Evolutionary conservation across 768 basidiomycete species (phyloP), one percentile per base, ranked within the genome.

Genomic region (Mycena vulgaris): DNA sequence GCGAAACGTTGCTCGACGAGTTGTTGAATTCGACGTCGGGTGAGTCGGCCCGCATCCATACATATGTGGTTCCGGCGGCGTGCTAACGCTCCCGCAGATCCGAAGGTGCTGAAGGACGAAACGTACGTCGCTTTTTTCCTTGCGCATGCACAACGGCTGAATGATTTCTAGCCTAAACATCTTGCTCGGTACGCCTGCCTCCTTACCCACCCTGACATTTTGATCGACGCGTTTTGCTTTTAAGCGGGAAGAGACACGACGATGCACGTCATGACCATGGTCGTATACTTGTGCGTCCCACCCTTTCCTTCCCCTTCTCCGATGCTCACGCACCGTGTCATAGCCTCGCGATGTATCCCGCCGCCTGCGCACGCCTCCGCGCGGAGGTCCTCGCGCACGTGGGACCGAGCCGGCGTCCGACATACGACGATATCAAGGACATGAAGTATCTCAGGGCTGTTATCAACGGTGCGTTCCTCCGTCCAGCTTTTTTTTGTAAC

Each of bases 381-480:
- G 80, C 84, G 40, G 90, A 92, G 75, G 82, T 91, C 11, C 68
- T 87, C 6, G 76, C 78, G 10, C 80, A 81, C 17, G 82, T 90
- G 25, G 89, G 89, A 1, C 76, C 80, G 10, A 78, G 75, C 1
- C 75, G 82, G 16, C 71, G 83, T 10, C 90, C 90, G 2, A 87
- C 87, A 0, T 88, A 87, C 70, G 89, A 90, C 37, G 86, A 89
- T 51, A 83, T 91, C 71, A 82, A 86, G 40, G 83, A 85, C 21
- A 87, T 90, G 89, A 89, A 89, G 69, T 92, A 87, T 70, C 78
- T 90, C 66, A 78, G 89, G 21, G 89, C 89, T 13, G 86, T 90
- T 49, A 84, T 90, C 51, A 90, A 91, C 74, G 89, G 87, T 87
- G 25, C 17, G 83, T 27, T 45, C 47, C 62, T n/a, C 3, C 25